phyloP scores from a whole-genome alignment of 2,329 filamentous ascomycete species.

The Aspergillus proliferans region DNA sequence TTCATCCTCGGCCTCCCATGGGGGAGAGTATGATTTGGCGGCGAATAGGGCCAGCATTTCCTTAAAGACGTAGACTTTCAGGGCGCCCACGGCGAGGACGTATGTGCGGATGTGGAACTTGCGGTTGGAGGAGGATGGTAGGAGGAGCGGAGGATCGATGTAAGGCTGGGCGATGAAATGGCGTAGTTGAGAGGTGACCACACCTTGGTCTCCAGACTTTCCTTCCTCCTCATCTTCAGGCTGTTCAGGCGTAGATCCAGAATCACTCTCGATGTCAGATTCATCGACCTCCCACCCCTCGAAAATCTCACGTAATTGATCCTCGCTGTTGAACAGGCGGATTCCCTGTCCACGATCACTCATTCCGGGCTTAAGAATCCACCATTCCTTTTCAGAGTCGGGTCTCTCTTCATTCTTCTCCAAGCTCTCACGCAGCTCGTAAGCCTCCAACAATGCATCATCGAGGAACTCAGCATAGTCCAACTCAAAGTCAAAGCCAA shows the following conservation, averaged over 20 bases:
- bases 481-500: conserved; percentile 80
- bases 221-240: conserved; percentile 9
- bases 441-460: conserved; percentile 84
- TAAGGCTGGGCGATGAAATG: conserved; percentile 97
- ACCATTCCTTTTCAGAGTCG: conserved; percentile 67
- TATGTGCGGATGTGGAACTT: conserved; percentile 97
- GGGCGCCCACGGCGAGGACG: conserved; percentile 70
- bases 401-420: conserved; percentile 63
- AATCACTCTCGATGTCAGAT: conserved; percentile 46
- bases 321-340: conserved; percentile 75
- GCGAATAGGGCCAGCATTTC: conserved; percentile 94
- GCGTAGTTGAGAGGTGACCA: conserved; percentile 83
- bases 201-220: conserved; percentile 37
- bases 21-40: conserved; percentile 62
- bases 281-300: conserved; percentile 76
- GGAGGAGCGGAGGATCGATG: conserved; percentile 77
- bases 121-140: conserved; percentile 55
- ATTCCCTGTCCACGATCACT: conserved; percentile 94
- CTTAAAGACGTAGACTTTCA: conserved; percentile 79
- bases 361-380: conserved; percentile 98
- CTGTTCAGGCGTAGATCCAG: conserved; percentile 37
- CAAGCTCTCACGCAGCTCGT: conserved; percentile 75
- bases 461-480: conserved; percentile 97
- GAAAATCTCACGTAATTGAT: conserved; percentile 79
- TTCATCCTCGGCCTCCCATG: conserved; percentile 41